These are phyloP conservation scores for Elsinoe australis DNA, from an alignment of 2,329 filamentous ascomycete species.

Conservation along the genomic window DNA sequence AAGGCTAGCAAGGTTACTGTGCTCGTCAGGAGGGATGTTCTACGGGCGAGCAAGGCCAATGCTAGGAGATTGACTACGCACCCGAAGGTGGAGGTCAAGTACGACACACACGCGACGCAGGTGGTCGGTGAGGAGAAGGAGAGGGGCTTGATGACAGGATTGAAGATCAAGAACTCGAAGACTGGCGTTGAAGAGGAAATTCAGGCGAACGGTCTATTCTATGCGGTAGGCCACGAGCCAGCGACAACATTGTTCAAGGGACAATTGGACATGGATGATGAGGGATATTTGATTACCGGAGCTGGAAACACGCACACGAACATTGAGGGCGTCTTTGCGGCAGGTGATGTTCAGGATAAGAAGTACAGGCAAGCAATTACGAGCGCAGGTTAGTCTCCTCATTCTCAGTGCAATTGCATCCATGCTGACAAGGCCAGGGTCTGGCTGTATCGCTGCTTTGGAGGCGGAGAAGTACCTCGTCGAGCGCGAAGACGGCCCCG, in stretches of 20 bases:
- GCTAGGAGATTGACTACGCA: slow-evolving; percentile 72
- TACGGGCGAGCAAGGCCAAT: slow-evolving; percentile 88
- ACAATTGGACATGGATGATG: slow-evolving; percentile 77
- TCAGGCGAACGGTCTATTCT: slow-evolving; percentile 88
- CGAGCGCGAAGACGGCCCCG: slow-evolving; percentile 62
- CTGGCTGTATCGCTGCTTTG: slow-evolving; percentile 89
- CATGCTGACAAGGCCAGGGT: slow-evolving; percentile 47
- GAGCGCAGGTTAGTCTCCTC: slow-evolving; percentile 66
- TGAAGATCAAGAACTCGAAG: slow-evolving; percentile 71
- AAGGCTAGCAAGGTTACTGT: slow-evolving; percentile 94
- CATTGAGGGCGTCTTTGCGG: slow-evolving; percentile 87
- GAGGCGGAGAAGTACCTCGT: slow-evolving; percentile 91
- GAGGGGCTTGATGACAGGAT: slow-evolving; percentile 73
- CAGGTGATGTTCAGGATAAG: slow-evolving; percentile 98
- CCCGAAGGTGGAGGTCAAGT: slow-evolving; percentile 84
- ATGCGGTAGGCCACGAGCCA: slow-evolving; percentile 93
- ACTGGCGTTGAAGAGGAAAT: slow-evolving; percentile 74
- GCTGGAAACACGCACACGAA: slow-evolving; percentile 84
- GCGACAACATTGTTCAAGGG: slow-evolving; percentile 86
- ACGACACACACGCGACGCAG: slow-evolving; percentile 73
- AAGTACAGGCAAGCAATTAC: slow-evolving; percentile 96
- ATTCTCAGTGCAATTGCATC: not conserved
- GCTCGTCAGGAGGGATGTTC: slow-evolving; percentile 75
- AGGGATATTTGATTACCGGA: slow-evolving; percentile 84
- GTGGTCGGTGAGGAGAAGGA: slow-evolving; percentile 73